A percentile compares a stretch with the other conserved stretches of the same genome.
Conservation (phyloP, 2,329 filamentous ascomycete genomes). For the Ilyonectria robusta region DNA sequence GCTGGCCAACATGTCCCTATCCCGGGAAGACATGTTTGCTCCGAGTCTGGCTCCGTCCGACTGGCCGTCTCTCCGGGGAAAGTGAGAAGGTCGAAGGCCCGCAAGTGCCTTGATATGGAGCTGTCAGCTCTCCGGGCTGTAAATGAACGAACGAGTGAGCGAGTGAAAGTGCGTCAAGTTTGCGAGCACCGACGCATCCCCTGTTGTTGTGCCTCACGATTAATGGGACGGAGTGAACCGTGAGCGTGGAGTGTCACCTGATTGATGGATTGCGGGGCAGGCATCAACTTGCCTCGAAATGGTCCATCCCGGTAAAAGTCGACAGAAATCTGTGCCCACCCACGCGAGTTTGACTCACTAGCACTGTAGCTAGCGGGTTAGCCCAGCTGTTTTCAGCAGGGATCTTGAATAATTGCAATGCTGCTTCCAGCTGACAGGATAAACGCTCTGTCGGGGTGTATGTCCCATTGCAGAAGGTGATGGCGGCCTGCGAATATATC, state of each 20-base stretch:
- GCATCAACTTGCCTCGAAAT: constrained; percentile 16
- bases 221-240: constrained; percentile 15
- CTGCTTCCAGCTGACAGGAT: constrained; percentile 4
- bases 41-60: constrained; percentile 7
- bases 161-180: neutral
- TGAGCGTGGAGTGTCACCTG: constrained; percentile 26
- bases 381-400: constrained; percentile 5
- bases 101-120: neutral
- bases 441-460: neutral
- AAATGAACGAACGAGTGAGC: neutral
- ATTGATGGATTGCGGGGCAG: constrained; percentile 30
- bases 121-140: neutral
- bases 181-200: constrained; percentile 5
- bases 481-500: neutral
- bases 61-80: neutral
- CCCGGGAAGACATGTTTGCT: constrained; percentile 22
- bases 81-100: too few relatives aligned
- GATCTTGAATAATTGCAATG: constrained; percentile 15
- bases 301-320: constrained; percentile 16
- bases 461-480: neutral
- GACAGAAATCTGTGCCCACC: constrained; percentile 10
- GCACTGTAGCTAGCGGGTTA: constrained; percentile 2
- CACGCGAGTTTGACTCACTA: constrained; percentile 25
- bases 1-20: constrained; percentile 17
- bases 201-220: constrained; percentile 14